phyloP scores from a whole-genome alignment of 371 early-diverging fungal species.

The Mortierella sp. region DNA sequence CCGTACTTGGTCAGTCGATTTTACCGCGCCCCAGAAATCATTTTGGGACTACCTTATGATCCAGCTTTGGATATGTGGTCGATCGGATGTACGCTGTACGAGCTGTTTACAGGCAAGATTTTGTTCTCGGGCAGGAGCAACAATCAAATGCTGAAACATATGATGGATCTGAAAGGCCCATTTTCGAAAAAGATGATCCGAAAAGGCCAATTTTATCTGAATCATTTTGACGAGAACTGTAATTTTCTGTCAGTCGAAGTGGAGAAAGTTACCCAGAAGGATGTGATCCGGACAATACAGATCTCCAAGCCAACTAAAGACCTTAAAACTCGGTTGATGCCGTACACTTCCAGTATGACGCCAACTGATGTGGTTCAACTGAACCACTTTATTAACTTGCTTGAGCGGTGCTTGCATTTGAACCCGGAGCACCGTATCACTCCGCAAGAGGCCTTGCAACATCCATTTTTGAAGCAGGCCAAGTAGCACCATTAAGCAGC shows the following conservation, averaged over 20 bases:
- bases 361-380: slow-evolving; percentile 53
- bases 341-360: slow-evolving; percentile 62
- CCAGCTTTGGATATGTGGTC: slow-evolving; percentile 97
- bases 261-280: slow-evolving; percentile 81
- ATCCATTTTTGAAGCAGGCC: slow-evolving; percentile 84
- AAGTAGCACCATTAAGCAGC: slow-evolving; percentile 16
- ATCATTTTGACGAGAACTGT: slow-evolving; percentile 90
- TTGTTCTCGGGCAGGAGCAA: slow-evolving; percentile 95
- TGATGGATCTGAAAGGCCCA: slow-evolving; percentile 95
- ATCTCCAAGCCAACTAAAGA: slow-evolving; percentile 79
- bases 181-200: slow-evolving; percentile 87
- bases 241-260: slow-evolving; percentile 74
- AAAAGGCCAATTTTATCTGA: slow-evolving; percentile 80
- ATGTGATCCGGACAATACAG: slow-evolving; percentile 73
- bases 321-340: slow-evolving; percentile 75
- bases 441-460: slow-evolving; percentile 91
- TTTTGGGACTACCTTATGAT: slow-evolving; percentile 92
- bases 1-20: slow-evolving; percentile 97
- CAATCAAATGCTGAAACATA: slow-evolving; percentile 95
- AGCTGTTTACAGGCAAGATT: slow-evolving; percentile 95
- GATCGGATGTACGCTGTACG: slow-evolving; percentile 97
- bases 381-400: slow-evolving; percentile 81
- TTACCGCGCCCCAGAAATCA: slow-evolving; percentile 99
- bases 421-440: slow-evolving; percentile 94
- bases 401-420: slow-evolving; percentile 87